Base-by-base conservation (phyloP, 331 rosid genomes). In the Erythrophleum ivorense region DNA sequence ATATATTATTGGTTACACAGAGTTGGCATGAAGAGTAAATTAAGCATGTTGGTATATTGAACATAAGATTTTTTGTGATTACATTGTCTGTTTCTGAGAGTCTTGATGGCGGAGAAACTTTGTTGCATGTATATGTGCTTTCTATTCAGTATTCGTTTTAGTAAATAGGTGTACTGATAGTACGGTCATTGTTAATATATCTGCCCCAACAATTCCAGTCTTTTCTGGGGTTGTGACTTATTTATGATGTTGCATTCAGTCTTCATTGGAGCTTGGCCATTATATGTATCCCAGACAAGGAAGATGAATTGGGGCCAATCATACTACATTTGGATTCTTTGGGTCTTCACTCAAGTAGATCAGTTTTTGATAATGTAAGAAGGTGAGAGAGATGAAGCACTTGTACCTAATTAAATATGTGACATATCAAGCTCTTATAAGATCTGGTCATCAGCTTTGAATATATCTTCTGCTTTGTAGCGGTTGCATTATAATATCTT, bases 191-290 rank as follows among this genome's bases (percentile, higher is more conserved):
- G 69, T 76, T 49, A 24, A 75, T 63, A 46, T 31, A 62, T 78
- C 53, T 83, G 68, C 64, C 10, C 68, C 34, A 14, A n/a, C 31
- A n/a, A 31, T 45, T 34, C 33, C 65, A 59, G 63, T 80, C 66
- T 53, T 76, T 21, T 80, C 50, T 77, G 79, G 78, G n/a, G 52
- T 78, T 67, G 13, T 79, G 78, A 66, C 85, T 78, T 76, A 38
- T 50, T 68, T 52, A 11, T 80, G 86, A 71, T 87, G 66, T 88
- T 85, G 34, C 66, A 40, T 83, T 58, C 90, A 96, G 99, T 77
- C 84, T 83, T 66, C 99, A 96, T 55, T 96, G 98, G 99, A 96
- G 99, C 90, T 89, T 96, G 88, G 93, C 86, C 81, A 96, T 96
- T 82, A 91, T 96, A 45, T 94, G 99, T 80, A 85, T 88, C 75